Conservation (phyloP, 1,284 basidiomycete genomes). For the Microbotryum scabiosae region DNA sequence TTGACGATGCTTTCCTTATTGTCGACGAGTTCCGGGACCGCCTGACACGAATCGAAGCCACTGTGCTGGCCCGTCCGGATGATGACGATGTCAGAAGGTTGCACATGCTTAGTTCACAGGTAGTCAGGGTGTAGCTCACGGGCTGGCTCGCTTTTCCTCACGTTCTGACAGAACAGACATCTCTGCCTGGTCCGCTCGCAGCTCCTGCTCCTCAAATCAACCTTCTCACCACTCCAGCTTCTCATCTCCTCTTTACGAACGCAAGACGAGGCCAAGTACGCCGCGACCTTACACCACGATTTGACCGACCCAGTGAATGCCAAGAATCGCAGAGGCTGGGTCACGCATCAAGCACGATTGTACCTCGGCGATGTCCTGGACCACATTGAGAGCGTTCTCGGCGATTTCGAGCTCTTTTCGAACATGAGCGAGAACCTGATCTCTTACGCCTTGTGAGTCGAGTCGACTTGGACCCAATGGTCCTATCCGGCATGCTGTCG, state of each 20-base stretch:
- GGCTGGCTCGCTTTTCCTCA: background rate
- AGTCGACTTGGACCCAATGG: slow-evolving; percentile 39
- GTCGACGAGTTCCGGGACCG: slow-evolving; percentile 22
- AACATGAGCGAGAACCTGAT: slow-evolving; percentile 56
- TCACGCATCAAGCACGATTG: too few species aligned
- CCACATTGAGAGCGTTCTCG: slow-evolving; percentile 15
- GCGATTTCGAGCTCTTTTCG: slow-evolving; percentile 14
- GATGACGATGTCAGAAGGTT: too few species aligned
- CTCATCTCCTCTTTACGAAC: slow-evolving; percentile 14
- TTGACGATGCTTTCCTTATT: slow-evolving; percentile 6
- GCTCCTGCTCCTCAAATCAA: slow-evolving; percentile 27
- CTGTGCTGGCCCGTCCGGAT: background rate
- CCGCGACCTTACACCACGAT: slow-evolving; percentile 5
- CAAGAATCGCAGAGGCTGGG: background rate
- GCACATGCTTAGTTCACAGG: too few species aligned
- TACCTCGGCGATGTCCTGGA: slow-evolving; percentile 23
- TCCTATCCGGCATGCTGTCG: slow-evolving; percentile 28
- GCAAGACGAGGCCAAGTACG: slow-evolving; percentile 25
- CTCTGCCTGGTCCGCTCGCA: slow-evolving; percentile 22
- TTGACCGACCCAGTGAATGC: background rate
- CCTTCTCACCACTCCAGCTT: slow-evolving; percentile 14
- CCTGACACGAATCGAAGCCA: slow-evolving; percentile 12
- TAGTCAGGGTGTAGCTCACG: too few species aligned
- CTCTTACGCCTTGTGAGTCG: slow-evolving; percentile 50
- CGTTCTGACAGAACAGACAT: background rate